These are phyloP conservation scores for Tuber umbilicatum DNA, from an alignment of 495 filamentous ascomycete species.

Conservation along the genomic window DNA sequence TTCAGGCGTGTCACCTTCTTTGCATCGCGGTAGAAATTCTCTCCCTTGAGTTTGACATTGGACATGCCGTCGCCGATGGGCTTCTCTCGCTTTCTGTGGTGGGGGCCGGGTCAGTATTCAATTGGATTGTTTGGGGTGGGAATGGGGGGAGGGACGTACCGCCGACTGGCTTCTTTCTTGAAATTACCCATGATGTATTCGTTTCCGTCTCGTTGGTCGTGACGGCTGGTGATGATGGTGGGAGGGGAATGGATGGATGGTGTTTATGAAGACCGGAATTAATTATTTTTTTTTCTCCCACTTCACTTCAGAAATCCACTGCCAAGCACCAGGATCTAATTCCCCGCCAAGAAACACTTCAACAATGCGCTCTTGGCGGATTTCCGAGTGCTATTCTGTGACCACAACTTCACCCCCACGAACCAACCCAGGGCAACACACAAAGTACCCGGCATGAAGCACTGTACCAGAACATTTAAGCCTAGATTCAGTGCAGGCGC, in stretches of 20 bases:
- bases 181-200: constrained; percentile 71
- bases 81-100: constrained; percentile 56
- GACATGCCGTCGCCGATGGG: constrained; percentile 75
- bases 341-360: neutral
- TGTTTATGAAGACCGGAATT: neutral
- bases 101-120: constrained; percentile 10
- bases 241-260: neutral
- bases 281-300: constrained; percentile 9
- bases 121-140: constrained; percentile 33
- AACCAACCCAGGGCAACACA: neutral
- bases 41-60: constrained; percentile 88
- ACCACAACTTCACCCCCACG: neutral
- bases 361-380: neutral
- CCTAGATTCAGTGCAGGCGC: neutral
- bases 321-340: constrained; percentile 9
- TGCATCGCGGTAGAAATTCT: constrained; percentile 87
- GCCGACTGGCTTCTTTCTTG: constrained; percentile 85
- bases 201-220: neutral
- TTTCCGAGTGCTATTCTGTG: neutral
- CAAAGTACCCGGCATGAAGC: neutral
- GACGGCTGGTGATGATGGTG: constrained; percentile 1
- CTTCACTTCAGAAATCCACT: constrained; percentile 22
- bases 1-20: constrained; percentile 83
- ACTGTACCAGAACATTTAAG: neutral
- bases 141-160: constrained; percentile 40